Percentiles rank a stretch among this genome's conserved stretches.
Evolutionary conservation across 805 yeast species (phyloP).

Genomic region (Wickerhamomyces ciferrii): DNA sequence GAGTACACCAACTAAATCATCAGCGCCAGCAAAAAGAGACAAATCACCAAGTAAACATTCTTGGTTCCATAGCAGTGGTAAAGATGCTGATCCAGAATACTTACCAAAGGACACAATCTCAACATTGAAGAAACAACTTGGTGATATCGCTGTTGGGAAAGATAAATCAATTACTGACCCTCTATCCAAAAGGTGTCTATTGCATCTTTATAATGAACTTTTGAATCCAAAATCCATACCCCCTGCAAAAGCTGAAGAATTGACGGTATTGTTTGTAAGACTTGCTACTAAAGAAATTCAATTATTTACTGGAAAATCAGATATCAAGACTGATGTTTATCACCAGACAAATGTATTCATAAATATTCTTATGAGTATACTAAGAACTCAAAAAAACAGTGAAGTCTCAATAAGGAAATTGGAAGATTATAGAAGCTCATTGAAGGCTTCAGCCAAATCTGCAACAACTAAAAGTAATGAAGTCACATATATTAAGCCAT

Average conservation of each 20-base stretch:
- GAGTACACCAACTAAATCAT: constrained; percentile 7
- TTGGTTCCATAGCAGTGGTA: constrained; percentile 25
- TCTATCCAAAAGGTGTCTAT: constrained; percentile 48
- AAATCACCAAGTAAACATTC: constrained; percentile 22
- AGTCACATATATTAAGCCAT: constrained; percentile 34
- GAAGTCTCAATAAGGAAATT: constrained; percentile 38
- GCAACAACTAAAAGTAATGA: not conserved
- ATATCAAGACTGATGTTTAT: constrained; percentile 12
- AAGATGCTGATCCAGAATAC: constrained; percentile 24
- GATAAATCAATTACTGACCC: constrained; percentile 33
- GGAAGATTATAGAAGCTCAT: constrained; percentile 32
- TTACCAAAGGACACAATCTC: constrained; percentile 31
- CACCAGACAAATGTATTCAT: constrained; percentile 16
- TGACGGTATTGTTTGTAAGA: constrained; percentile 47
- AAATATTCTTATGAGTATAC: constrained; percentile 7
- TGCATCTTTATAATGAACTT: constrained; percentile 59
- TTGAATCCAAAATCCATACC: constrained; percentile 29
- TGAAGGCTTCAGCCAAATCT: constrained; percentile 10
- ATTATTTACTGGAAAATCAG: constrained; percentile 16
- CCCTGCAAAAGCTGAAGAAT: constrained; percentile 32
- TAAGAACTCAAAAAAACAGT: constrained; percentile 16
- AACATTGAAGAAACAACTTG: constrained; percentile 35
- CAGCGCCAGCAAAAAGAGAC: constrained; percentile 17
- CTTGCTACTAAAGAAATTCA: constrained; percentile 50
- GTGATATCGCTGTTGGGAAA: constrained; percentile 41